Base-by-base conservation (phyloP, 352 stramenopile genomes). In the Discostella stelligera region DNA sequence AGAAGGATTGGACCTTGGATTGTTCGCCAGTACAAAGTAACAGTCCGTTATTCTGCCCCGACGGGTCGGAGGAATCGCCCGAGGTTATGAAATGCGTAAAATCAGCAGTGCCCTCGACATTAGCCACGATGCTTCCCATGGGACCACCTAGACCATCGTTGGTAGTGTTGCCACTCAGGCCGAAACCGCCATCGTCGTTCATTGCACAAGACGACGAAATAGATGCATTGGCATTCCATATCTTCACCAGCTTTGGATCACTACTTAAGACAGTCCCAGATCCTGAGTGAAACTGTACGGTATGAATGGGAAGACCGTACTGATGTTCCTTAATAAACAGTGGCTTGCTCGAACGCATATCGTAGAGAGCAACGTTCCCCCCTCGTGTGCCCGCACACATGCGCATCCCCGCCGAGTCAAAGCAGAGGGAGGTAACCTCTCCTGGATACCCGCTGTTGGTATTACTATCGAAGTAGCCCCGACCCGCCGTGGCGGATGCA, bases 221-320 rank as follows among this genome's bases (percentile, higher is more conserved):
- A 18, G 74, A 79, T 37, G 70, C 76, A 62, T 90, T 89, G 32
- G 85, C 86, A 66, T 98, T 94, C 97, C 97, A 99, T 75, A 98
- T 95, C 88, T 99, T 99, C 61, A 99, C 95, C 56, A 98, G 90
- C 82, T 99, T 99, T 52, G 95, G 88, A 85, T 99, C 97, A 7
- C 93, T 93, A 27, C 95, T 98, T 11, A 99, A 82, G 18, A 99
- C 89, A 61, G 96, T 96, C 20, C 89, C 91, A 46, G 78, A 79
- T 72, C 86, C 78, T 85, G 94, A 70, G 79, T 94, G 89, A 81
- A 98, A 98, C 76, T 97, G 93, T 50, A 98, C 60, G 68, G 96
- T 93, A 56, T 98, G 83, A 82, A 98, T 98, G 0, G 96, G 96
- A 48, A 98, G 89, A 18, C 95, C 96, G 82, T 98, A 98, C 84